These are phyloP conservation scores for Fusarium sp. DNA, from an alignment of 2,329 filamentous ascomycete species.

Conservation along the genomic window DNA sequence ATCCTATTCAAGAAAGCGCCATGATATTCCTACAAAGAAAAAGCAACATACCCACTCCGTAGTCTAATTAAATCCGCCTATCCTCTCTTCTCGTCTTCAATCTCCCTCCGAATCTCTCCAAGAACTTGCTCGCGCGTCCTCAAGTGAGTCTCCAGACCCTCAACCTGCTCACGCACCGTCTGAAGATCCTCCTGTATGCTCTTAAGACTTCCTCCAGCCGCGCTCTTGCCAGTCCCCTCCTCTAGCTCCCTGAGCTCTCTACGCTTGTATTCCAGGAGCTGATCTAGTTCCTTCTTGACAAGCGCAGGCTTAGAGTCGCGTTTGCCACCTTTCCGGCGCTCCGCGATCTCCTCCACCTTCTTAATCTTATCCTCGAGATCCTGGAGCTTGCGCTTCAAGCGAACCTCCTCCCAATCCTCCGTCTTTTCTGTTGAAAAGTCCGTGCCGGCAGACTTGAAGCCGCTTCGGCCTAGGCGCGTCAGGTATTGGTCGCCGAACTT, in stretches of 20 bases:
- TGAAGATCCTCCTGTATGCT: conserved; percentile 86
- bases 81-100: conserved; percentile 84
- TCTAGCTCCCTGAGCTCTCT: conserved; percentile 80
- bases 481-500: conserved; percentile 99
- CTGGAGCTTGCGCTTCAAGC: conserved; percentile 89
- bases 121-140: conserved; percentile 79
- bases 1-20: conserved; percentile 46
- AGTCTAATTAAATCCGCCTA: conserved; percentile 49
- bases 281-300: conserved; percentile 93
- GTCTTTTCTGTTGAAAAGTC: conserved; percentile 88
- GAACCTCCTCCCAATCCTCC: conserved; percentile 98
- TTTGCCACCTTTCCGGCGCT: conserved; percentile 71
- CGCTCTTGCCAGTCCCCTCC: conserved; percentile 74
- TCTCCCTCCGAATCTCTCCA: conserved; percentile 80
- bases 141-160: conserved; percentile 87
- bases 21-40: conserved; percentile 45
- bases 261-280: conserved; percentile 94
- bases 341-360: conserved; percentile 79
- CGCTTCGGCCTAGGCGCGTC: conserved; percentile 85
- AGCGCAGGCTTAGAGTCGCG: conserved; percentile 86
- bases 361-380: conserved; percentile 91
- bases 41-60: conserved; percentile 29
- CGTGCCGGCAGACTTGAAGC: conserved; percentile 85
- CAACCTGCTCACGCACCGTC: conserved; percentile 93
- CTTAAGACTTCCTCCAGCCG: conserved; percentile 78